These are phyloP conservation scores for Zymoseptoria brevis DNA, from an alignment of 2,329 filamentous ascomycete genomes.

Conservation along the genomic window DNA sequence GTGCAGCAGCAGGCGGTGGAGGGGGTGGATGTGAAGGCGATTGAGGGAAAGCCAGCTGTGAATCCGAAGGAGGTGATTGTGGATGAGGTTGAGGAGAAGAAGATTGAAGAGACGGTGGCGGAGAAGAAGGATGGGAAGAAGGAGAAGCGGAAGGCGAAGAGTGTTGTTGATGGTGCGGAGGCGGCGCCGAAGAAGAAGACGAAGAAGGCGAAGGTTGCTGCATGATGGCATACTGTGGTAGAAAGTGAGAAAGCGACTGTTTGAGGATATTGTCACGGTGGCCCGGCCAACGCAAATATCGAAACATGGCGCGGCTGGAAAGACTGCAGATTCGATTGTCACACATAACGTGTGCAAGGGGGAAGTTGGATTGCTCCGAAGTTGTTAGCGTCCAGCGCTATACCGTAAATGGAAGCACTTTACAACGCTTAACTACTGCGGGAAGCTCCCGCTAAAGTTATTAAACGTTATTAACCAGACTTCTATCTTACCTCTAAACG, in stretches of 20 bases:
- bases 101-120: constrained; percentile 7
- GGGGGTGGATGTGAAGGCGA: constrained; percentile 22
- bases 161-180: constrained; percentile 2
- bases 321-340: too few species aligned
- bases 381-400: too few species aligned
- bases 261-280: too few species aligned
- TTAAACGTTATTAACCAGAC: too few species aligned
- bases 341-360: too few species aligned
- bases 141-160: constrained; percentile 16
- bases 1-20: constrained; percentile 33
- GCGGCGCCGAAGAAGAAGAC: constrained; percentile 14
- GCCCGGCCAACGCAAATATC: too few species aligned
- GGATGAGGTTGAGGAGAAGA: constrained; percentile 22
- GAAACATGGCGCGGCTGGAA: too few species aligned
- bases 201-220: constrained; percentile 5
- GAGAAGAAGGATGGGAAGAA: constrained; percentile 13
- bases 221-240: neutral
- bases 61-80: constrained; percentile 25
- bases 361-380: too few species aligned
- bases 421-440: too few species aligned
- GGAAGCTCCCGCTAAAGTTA: too few species aligned
- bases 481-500: too few species aligned
- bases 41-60: constrained; percentile 12
- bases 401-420: too few species aligned
- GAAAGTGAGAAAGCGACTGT: neutral